Base-by-base conservation (phyloP, 2,329 filamentous ascomycete genomes). In the Aureobasidium sp. region DNA sequence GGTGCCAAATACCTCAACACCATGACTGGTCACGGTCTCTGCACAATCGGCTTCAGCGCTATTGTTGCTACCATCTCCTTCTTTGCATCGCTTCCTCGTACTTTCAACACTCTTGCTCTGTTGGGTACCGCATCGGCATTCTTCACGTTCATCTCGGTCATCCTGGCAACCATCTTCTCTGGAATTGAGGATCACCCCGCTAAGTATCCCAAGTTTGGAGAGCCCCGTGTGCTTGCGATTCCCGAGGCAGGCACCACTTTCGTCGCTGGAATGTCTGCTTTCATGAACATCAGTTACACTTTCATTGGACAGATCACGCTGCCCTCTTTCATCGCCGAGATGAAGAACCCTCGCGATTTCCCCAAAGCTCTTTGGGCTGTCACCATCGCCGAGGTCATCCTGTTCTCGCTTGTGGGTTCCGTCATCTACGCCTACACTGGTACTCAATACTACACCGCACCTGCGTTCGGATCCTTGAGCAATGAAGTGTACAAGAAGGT, bases 271-370 rank as follows among this genome's bases (percentile, higher is more conserved):
- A 87, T 96, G 81, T 91, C 86, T 59, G 92, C 92, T 0, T 96
- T 96, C 75, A 81, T 97, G 73, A 97, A 97, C 75, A 97, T 97
- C 71, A 90, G 87, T 75, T 97, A 96, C 73, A 96, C 92, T 0
- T 96, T 97, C 71, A 96, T 97, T 67, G 92, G 92, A 0, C 92
- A 97, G 72, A 96, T 96, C 68, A 96, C 92, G 0, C 81, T 97
- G 14, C 92, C 92, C 0, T 93, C 89, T 67, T 97, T 97, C 77
- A 97, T 97, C 66, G 91, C 92, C 3, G 92, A 97, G 75, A 97
- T 97, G 92, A 89, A 82, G 70, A 79, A 85, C 50, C 84, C 81
- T 1, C 85, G 83, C 62, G 92, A 97, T 67, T 97, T 97, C 71
- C 91, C 91, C 68, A 97, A 97, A 76, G 90, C 92, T 2, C 83